Evolutionary conservation across 345 rosid species (phyloP), one percentile per base, ranked within the genome.

Genomic region (Eucalyptus marginata): DNA sequence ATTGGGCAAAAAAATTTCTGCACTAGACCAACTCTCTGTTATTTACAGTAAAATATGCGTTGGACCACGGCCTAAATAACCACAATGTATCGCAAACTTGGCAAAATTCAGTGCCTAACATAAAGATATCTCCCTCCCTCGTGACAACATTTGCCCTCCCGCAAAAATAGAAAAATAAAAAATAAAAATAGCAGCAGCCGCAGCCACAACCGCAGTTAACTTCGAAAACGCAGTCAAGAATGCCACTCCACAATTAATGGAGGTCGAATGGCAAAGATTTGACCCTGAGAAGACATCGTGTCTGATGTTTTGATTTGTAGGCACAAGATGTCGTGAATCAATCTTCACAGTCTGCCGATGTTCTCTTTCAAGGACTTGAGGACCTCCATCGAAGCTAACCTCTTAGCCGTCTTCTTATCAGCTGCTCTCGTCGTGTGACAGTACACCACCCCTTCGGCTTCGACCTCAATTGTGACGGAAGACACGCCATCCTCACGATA

Each of bases 311-410:
- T 16, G 44, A 33, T 33, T 33, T 33, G 44, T 33, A 17, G 81
- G 9, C 81, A 71, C 40, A 0, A 9, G 24, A 18, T 71, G 81
- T 71, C 25, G 44, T 9, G 7, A 71, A 71, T 33, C 25, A 25
- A 33, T 71, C 83, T 36, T 68, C 83, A 36, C 12, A 18, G 12
- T 36, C 83, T 11, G 24, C 4, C 8, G 14, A 36, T 52, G 43
- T 31, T 43, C 13, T 88, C 86, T 54, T 54, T 97, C 79, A 98
- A 89, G 20, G 89, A 90, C 89, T 86, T 92, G 91, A 98, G 84
- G 50, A 98, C 93, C 88, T 93, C 93, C 86, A 89, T 94, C 49
- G 92, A 91, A 89, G 98, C 99, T 59, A 95, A 20, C 86, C 89
- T 95, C 89, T 95, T 93, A 3, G 97, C 97, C 71, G 91, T 91